These are phyloP conservation scores for Anastatica hierochuntica DNA, from an alignment of 345 rosid species.

Conservation along the genomic window DNA sequence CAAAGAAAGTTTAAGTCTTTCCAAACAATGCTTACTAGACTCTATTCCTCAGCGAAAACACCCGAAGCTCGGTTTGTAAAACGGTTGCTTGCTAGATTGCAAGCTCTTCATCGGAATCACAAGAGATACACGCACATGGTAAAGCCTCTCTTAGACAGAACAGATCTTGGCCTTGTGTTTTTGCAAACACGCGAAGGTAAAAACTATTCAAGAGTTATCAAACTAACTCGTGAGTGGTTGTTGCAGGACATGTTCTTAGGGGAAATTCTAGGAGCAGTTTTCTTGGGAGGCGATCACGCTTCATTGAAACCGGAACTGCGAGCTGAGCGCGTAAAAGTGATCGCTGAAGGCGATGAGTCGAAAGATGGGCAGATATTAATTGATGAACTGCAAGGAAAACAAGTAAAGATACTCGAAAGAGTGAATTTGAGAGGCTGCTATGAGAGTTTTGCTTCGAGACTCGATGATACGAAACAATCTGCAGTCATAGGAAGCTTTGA, in stretches of 20 bases:
- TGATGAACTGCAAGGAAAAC: conserved; percentile 33
- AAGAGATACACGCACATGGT: conserved; percentile 61
- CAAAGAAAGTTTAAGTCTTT: conserved; percentile 49
- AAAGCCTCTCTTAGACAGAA: neutral
- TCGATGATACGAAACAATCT: conserved; percentile 44
- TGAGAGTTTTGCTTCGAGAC: conserved; percentile 35
- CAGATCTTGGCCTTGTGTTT: neutral
- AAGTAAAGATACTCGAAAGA: conserved; percentile 35
- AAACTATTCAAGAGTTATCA: neutral
- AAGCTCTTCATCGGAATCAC: conserved; percentile 37
- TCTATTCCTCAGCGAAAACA: conserved; percentile 29
- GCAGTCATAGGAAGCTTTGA: conserved; percentile 64
- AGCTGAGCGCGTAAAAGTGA: conserved; percentile 36
- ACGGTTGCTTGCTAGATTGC: conserved; percentile 43
- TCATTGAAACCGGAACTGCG: conserved; percentile 31
- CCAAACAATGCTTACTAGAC: conserved; percentile 23
- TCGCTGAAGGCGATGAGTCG: conserved; percentile 46
- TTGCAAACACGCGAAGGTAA: no score
- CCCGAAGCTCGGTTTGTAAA: conserved; percentile 47
- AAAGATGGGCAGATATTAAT: conserved; percentile 44
- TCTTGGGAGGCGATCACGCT: conserved; percentile 34
- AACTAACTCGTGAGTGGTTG: conserved; percentile 4
- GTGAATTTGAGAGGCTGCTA: conserved; percentile 34
- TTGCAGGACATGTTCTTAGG: conserved; percentile 71
- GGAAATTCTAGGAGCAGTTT: conserved; percentile 70